Percentiles rank a stretch among this genome's conserved stretches.
These are phyloP conservation scores for Vigna radiata DNA, from an alignment of 306 rosid genomes.

Conservation along the genomic window DNA sequence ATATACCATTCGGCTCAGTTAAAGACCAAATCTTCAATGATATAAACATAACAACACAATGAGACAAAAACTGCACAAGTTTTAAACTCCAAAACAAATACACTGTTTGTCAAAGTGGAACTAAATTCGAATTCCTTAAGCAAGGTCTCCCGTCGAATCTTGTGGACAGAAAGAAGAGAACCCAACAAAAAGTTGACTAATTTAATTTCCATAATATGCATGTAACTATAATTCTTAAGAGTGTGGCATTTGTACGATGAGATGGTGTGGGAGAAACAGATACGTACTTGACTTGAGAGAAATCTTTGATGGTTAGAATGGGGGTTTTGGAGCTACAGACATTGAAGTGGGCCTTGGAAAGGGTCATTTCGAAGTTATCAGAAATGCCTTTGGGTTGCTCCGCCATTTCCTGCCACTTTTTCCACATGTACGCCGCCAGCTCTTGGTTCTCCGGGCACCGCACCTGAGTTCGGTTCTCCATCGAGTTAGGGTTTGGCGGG, in stretches of 20 bases:
- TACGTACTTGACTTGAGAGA: conserved; percentile 77
- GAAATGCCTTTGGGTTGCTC: conserved; percentile 73
- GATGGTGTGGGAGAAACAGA: neutral
- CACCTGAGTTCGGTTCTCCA: conserved; percentile 64
- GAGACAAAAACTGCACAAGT: neutral
- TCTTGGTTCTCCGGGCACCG: conserved; percentile 70
- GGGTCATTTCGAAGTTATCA: conserved; percentile 68
- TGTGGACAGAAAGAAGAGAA: too few species aligned
- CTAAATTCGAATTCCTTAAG: neutral
- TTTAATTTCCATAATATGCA: neutral
- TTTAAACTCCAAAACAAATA: neutral
- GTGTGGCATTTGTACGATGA: neutral
- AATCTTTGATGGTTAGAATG: conserved; percentile 71
- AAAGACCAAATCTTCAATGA: neutral
- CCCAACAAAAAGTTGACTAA: neutral
- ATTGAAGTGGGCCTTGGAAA: conserved; percentile 81
- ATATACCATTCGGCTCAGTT: neutral
- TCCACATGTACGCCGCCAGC: conserved; percentile 63
- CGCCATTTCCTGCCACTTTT: conserved; percentile 78
- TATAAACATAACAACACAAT: neutral
- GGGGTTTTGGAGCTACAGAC: conserved; percentile 70
- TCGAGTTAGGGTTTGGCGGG: conserved; percentile 1
- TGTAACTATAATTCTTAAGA: neutral
- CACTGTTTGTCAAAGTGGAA: neutral
- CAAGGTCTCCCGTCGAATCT: too few species aligned